These are phyloP conservation scores for Aspergillus neotritici DNA, from an alignment of 2,329 filamentous ascomycete species.

Conservation along the genomic window DNA sequence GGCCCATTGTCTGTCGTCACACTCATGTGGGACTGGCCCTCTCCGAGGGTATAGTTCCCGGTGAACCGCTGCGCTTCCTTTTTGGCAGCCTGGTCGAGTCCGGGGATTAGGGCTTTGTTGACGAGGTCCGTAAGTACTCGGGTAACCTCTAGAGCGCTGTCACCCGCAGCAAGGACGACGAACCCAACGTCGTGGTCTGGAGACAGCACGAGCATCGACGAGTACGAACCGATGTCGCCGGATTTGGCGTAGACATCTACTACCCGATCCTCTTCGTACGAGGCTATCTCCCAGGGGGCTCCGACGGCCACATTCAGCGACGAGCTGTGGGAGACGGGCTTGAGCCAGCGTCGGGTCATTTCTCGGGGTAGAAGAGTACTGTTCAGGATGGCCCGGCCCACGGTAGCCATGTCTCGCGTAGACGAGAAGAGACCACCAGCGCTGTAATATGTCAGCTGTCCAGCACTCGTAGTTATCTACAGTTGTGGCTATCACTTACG, in stretches of 20 bases:
- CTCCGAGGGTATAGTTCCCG: conserved; percentile 12
- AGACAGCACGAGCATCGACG: conserved; percentile 18
- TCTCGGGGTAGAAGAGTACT: conserved; percentile 32
- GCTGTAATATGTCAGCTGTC: conserved; percentile 7
- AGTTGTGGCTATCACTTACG: conserved; percentile 26
- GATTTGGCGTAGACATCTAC: conserved; percentile 17
- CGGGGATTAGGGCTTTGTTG: conserved; percentile 11
- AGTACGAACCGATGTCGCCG: conserved; percentile 22
- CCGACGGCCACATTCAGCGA: conserved; percentile 36
- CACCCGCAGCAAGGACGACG: conserved; percentile 17
- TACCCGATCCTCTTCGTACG: no score
- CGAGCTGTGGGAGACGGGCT: conserved; percentile 36
- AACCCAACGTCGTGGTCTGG: conserved; percentile 24
- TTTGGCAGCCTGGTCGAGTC: conserved; percentile 19
- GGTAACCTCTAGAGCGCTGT: conserved; percentile 5
- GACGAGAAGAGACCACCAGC: conserved; percentile 45
- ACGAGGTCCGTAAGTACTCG: conserved; percentile 13
- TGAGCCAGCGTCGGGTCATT: conserved; percentile 43
- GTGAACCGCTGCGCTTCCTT: conserved; percentile 16
- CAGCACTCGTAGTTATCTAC: no score
- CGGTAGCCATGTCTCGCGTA: conserved; percentile 35
- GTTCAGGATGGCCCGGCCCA: conserved; percentile 43
- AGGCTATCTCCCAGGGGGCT: conserved; percentile 42
- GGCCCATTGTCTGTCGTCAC: conserved; percentile 17
- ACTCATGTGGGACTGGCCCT: conserved; percentile 13